Conservation (phyloP, 1,139 yeast genomes). For the Saccharomyces hybrid region DNA sequence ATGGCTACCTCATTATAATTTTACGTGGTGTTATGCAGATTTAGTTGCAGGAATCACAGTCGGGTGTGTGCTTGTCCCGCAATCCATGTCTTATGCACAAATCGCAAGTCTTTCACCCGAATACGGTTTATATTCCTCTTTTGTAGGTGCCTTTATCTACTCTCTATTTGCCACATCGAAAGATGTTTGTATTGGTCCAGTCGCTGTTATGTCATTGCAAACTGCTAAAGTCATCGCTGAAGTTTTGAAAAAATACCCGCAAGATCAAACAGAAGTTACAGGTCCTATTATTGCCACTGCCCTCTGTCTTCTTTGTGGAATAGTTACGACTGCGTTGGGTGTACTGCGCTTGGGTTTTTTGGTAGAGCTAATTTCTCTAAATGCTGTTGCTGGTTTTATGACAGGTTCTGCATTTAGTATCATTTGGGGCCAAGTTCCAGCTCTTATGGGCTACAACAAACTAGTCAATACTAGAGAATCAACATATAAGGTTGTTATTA, state of each 20-base stretch:
- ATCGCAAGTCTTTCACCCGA: slow-evolving; percentile 76
- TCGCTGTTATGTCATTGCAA: slow-evolving; percentile 90
- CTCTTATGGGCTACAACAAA: slow-evolving; percentile 68
- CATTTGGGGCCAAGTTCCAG: slow-evolving; percentile 78
- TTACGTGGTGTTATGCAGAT: slow-evolving; percentile 73
- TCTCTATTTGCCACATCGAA: slow-evolving; percentile 90
- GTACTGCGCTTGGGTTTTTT: slow-evolving; percentile 77
- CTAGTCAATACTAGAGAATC: slow-evolving; percentile 65
- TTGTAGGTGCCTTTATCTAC: slow-evolving; percentile 83
- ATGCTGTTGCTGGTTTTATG: slow-evolving; percentile 94
- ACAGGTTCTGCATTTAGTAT: slow-evolving; percentile 86
- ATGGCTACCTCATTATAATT: slow-evolving; percentile 82
- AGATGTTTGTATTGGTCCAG: slow-evolving; percentile 95
- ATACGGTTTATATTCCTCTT: slow-evolving; percentile 85
- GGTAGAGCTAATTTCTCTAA: slow-evolving; percentile 80
- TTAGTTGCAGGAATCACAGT: slow-evolving; percentile 88
- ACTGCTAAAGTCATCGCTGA: slow-evolving; percentile 68
- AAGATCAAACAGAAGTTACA: slow-evolving; percentile 30
- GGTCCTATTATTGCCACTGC: slow-evolving; percentile 73
- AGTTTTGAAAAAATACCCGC: slow-evolving; percentile 41
- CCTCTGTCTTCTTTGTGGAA: slow-evolving; percentile 75
- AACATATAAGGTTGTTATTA: slow-evolving; percentile 60
- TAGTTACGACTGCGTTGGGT: slow-evolving; percentile 76
- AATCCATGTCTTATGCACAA: slow-evolving; percentile 90
- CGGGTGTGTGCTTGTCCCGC: slow-evolving; percentile 89